These are phyloP conservation scores for Yamadazyma aaseri DNA, from an alignment of 1,139 yeast species.

Conservation along the genomic window DNA sequence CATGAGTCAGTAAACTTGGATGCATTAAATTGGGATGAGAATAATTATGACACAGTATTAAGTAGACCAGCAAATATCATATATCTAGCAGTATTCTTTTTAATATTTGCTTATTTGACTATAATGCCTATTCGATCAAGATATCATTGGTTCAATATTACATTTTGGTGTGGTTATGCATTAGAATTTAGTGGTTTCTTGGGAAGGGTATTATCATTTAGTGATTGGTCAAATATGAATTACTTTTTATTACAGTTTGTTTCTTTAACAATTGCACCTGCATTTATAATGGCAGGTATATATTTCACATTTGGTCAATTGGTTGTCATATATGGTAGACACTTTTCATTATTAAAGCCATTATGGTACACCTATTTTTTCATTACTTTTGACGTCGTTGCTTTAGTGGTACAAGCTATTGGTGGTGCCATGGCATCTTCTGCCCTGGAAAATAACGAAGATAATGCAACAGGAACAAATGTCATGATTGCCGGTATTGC, in stretches of 20 bases:
- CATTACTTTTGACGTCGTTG: slow-evolving; percentile 31
- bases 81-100: slow-evolving; percentile 26
- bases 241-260: slow-evolving; percentile 34
- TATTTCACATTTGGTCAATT: slow-evolving; percentile 37
- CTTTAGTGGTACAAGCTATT: slow-evolving; percentile 35
- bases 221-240: slow-evolving; percentile 29
- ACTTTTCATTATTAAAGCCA: slow-evolving; percentile 28
- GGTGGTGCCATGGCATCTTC: slow-evolving; percentile 39
- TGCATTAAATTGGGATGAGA: slow-evolving; percentile 26
- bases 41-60: slow-evolving; percentile 24
- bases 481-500: slow-evolving; percentile 40
- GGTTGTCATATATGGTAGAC: slow-evolving; percentile 28
- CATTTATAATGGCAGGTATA: slow-evolving; percentile 40
- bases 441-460: slow-evolving; percentile 17
- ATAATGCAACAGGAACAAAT: slow-evolving; percentile 26
- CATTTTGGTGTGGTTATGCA: slow-evolving; percentile 29
- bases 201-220: slow-evolving; percentile 53
- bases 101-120: slow-evolving; percentile 22
- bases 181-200: slow-evolving; percentile 60
- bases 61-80: slow-evolving; percentile 31
- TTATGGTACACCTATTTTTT: slow-evolving; percentile 36
- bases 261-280: slow-evolving; percentile 38
- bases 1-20: slow-evolving; percentile 33
- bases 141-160: slow-evolving; percentile 30
- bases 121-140: slow-evolving; percentile 23